Percentiles rank a stretch among this genome's conserved stretches.
Evolutionary conservation across 768 basidiomycete genomes (phyloP).

Genomic region (Pleurotus platypus): DNA sequence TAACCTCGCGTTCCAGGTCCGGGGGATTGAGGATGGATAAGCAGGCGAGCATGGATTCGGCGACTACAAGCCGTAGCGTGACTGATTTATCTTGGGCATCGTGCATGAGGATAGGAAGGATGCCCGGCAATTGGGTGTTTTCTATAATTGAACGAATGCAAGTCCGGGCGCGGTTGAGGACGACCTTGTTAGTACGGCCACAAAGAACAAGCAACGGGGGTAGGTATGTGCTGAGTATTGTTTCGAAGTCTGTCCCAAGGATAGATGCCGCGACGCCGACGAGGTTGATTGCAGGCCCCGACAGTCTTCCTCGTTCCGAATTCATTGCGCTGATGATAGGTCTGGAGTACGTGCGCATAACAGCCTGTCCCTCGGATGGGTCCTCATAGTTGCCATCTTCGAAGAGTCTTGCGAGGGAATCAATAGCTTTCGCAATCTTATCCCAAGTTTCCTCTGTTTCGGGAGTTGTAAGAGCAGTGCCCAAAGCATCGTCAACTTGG

Average conservation of each 20-base stretch:
- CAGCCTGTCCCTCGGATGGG: slow-evolving; percentile 45
- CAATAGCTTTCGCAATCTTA: slow-evolving; percentile 48
- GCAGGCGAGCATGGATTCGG: slow-evolving; percentile 61
- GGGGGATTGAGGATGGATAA: slow-evolving; percentile 78
- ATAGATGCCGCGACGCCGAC: slow-evolving; percentile 49
- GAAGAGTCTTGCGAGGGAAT: slow-evolving; percentile 42
- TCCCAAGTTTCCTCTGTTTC: slow-evolving; percentile 87
- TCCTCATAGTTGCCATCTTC: slow-evolving; percentile 50
- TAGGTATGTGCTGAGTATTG: slow-evolving; percentile 61
- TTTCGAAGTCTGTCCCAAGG: slow-evolving; percentile 62
- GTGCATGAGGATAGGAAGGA: slow-evolving; percentile 59
- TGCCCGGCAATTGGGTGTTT: slow-evolving; percentile 59
- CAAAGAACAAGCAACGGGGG: slow-evolving; percentile 68
- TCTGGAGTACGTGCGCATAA: slow-evolving; percentile 48
- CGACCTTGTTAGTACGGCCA: slow-evolving; percentile 75
- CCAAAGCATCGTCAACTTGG: slow-evolving; percentile 37
- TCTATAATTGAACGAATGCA: slow-evolving; percentile 63
- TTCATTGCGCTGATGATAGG: slow-evolving; percentile 56
- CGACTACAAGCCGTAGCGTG: slow-evolving; percentile 58
- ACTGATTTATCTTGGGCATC: slow-evolving; percentile 66
- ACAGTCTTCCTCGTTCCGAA: slow-evolving; percentile 74
- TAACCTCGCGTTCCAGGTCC: slow-evolving; percentile 66
- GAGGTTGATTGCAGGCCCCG: slow-evolving; percentile 62
- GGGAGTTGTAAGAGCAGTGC: slow-evolving; percentile 33
- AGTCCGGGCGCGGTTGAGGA: slow-evolving; percentile 59